Evolutionary conservation across 371 early-diverging fungal species (phyloP).

Genomic region (Smittium mucronatum): DNA sequence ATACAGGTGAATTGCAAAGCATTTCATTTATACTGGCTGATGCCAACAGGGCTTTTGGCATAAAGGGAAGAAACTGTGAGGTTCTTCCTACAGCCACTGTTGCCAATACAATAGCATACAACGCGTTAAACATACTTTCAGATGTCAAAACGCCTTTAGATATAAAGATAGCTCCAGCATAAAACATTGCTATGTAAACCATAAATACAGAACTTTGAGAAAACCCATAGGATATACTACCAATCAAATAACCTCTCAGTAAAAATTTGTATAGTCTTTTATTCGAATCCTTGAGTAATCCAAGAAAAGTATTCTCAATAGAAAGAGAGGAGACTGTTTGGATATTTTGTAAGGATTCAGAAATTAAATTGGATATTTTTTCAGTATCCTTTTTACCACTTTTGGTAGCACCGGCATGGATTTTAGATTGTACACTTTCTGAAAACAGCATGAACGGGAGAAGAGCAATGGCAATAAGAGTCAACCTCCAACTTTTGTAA

Average conservation of each 20-base stretch:
- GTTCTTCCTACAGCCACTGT: slow-evolving; percentile 29
- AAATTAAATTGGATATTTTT: slow-evolving; percentile 10
- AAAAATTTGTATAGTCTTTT: slow-evolving; percentile 46
- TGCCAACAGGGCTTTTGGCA: slow-evolving; percentile 17
- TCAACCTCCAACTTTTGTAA: slow-evolving; percentile 17
- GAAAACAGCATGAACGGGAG: slow-evolving; percentile 31
- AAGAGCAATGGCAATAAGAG: slow-evolving; percentile 37
- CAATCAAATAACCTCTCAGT: slow-evolving; percentile 37
- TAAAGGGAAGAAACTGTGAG: slow-evolving; percentile 16
- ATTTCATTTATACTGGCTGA: slow-evolving; percentile 11
- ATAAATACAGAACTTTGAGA: slow-evolving; percentile 34
- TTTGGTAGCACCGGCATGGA: not conserved
- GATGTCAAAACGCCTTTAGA: slow-evolving; percentile 23
- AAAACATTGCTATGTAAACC: slow-evolving; percentile 25
- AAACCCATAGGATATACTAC: slow-evolving; percentile 50
- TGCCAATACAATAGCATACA: slow-evolving; percentile 59
- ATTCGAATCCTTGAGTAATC: slow-evolving; percentile 39
- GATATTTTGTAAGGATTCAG: slow-evolving; percentile 43
- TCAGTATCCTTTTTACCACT: slow-evolving; percentile 14
- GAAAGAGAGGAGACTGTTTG: slow-evolving; percentile 77
- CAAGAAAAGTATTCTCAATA: slow-evolving; percentile 54
- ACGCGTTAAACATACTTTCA: slow-evolving; percentile 39
- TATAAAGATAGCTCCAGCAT: slow-evolving; percentile 22
- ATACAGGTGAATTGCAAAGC: not conserved
- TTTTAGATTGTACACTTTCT: slow-evolving; percentile 17